Percentiles rank a stretch among this genome's conserved stretches.
These are phyloP conservation scores for Penicillium dipodomyicola DNA, from an alignment of 495 filamentous ascomycete species.

Conservation along the genomic window DNA sequence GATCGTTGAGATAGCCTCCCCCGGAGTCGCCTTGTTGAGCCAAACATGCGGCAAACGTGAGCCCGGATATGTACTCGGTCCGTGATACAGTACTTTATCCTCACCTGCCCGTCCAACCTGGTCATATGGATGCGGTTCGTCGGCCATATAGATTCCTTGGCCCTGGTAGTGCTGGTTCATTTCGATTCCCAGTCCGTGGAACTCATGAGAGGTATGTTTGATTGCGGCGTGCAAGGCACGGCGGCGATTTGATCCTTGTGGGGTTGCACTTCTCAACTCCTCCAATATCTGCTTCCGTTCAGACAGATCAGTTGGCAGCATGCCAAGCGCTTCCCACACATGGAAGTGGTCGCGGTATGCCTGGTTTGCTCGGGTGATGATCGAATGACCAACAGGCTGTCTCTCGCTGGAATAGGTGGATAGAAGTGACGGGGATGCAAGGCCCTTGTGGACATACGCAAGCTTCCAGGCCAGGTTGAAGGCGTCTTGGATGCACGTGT, in stretches of 20 bases:
- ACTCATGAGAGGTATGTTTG: slow-evolving; percentile 44
- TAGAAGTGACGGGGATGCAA: slow-evolving; percentile 40
- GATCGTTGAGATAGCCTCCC: slow-evolving; percentile 45
- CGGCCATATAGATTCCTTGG: slow-evolving; percentile 32
- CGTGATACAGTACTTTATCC: slow-evolving; percentile 27
- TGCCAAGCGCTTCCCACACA: slow-evolving; percentile 48
- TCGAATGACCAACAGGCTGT: slow-evolving; percentile 47
- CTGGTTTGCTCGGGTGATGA: slow-evolving; percentile 51
- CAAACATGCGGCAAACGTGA: slow-evolving; percentile 53
- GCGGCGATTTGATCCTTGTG: slow-evolving; percentile 35
- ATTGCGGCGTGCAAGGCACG: slow-evolving; percentile 32
- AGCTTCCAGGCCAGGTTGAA: slow-evolving; percentile 59
- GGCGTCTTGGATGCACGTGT: slow-evolving; percentile 56
- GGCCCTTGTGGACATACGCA: slow-evolving; percentile 45
- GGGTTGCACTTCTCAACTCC: slow-evolving; percentile 34
- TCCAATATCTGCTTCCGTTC: slow-evolving; percentile 19
- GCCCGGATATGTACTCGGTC: slow-evolving; percentile 47
- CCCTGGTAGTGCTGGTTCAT: slow-evolving; percentile 51
- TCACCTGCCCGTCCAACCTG: neutral
- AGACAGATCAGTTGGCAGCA: slow-evolving; percentile 16
- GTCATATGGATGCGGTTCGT: slow-evolving; percentile 23
- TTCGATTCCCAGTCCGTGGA: slow-evolving; percentile 47
- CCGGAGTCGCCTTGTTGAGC: slow-evolving; percentile 45
- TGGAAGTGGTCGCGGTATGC: slow-evolving; percentile 43
- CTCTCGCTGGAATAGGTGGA: slow-evolving; percentile 46